Base-by-base conservation (phyloP, 2,329 filamentous ascomycete species). In the Mollisia scopiformis region DNA sequence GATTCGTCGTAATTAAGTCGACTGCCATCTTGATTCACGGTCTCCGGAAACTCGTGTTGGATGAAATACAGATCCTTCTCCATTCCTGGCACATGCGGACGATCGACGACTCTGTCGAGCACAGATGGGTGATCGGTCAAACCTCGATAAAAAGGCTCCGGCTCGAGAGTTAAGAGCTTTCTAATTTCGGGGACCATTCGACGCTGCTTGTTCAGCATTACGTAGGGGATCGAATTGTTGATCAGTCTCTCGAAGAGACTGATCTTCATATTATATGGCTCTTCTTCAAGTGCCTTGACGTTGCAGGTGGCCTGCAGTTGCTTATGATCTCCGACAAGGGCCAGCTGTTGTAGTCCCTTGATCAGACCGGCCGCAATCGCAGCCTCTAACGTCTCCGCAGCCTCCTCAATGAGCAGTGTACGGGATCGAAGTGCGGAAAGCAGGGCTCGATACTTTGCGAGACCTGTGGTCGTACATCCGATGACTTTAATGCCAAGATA, bases 1-100 rank as follows among this genome's bases (percentile, higher is more conserved):
- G 91, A 91, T 71, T 97, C 93, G 2, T 80, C 75, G 0, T 78
- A 73, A 69, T 97, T 97, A 70, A 82, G 84, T 30, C 84, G 88
- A 33, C 89, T 93, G 62, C 83, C 78, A 49, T 88, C 82, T 30
- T 80, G 78, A 61, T 92, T 88, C 1, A 79, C 79, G 1, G 76
- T 78, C 70, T 97, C 92, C 0, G 77, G 76, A 84, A 87, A 91
- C 5, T 77, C 72, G 70, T 92, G 90, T 8, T 78, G 79, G 68
- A 88, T 88, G 72, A 89, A 80, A 89, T 0, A 82, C 82, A 64
- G 84, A 83, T 31, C 79, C 69, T 0, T 79, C 77, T 2, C 87
- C 86, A 91, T 90, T 0, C 87, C 88, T 25, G 82, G 81, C 6
- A 90, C 77, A 10, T 77, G 74, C 1, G 80, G 79, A 4, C 84